phyloP scores from a whole-genome alignment of 306 rosid genomes.

The Citrullus colocynthis region DNA sequence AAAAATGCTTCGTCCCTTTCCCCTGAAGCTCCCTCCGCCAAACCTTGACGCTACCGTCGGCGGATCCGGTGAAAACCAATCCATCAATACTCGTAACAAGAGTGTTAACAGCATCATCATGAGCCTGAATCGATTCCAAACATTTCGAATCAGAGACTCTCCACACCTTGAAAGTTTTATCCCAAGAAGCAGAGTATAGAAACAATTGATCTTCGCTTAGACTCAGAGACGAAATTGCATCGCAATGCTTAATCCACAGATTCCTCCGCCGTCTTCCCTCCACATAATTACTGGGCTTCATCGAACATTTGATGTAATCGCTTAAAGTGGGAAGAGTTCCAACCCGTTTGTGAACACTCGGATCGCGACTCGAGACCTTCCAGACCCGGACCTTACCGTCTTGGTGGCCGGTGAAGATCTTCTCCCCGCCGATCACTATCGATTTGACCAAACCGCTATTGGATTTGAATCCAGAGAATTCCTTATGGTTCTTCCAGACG shows the following conservation, averaged over 20 bases:
- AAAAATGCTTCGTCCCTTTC: constrained; percentile 71
- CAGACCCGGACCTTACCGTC: constrained; percentile 83
- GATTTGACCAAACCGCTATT: constrained; percentile 75
- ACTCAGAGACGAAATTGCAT: constrained; percentile 63
- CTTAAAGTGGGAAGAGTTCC: constrained; percentile 57
- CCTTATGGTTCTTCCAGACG: constrained; percentile 82
- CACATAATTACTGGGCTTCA: constrained; percentile 65
- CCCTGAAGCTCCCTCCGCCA: constrained; percentile 85
- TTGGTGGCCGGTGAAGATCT: constrained; percentile 74
- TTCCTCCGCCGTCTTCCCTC: constrained; percentile 43
- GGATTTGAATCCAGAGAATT: constrained; percentile 54
- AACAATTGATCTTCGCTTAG: constrained; percentile 43
- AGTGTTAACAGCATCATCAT: constrained; percentile 76
- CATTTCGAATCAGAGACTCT: constrained; percentile 52
- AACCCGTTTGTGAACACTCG: constrained; percentile 30
- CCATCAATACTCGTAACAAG: constrained; percentile 43
- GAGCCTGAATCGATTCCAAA: constrained; percentile 67
- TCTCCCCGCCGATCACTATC: constrained; percentile 36
- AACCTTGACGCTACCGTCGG: constrained; percentile 67
- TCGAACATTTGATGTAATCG: constrained; percentile 49
- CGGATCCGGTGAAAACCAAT: constrained; percentile 69
- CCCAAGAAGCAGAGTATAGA: constrained; percentile 89
- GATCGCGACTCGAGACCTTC: constrained; percentile 35
- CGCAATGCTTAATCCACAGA: constrained; percentile 67
- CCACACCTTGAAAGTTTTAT: constrained; percentile 84